phyloP scores from a whole-genome alignment of 345 rosid genomes.

The Salix caprea region DNA sequence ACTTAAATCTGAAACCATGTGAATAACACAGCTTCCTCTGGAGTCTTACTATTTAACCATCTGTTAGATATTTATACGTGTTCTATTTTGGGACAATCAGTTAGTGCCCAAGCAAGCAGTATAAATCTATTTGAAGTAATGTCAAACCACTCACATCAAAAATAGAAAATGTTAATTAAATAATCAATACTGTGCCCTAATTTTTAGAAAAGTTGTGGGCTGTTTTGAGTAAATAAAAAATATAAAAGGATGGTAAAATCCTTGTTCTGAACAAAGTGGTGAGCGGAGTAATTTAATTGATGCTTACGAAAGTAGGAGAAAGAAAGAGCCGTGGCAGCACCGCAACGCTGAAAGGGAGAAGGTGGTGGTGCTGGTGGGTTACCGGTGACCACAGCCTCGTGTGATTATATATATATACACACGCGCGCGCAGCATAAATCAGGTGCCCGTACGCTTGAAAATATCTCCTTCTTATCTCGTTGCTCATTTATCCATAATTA shows the following conservation, averaged over 20 bases:
- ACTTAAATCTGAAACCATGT: too few species aligned
- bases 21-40: accelerated
- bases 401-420: neutral
- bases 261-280: neutral
- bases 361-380: constrained; percentile 9
- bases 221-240: too few species aligned
- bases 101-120: too few species aligned
- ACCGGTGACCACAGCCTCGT: neutral
- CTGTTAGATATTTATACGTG: too few species aligned
- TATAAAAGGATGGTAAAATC: neutral
- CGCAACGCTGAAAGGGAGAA: constrained; percentile 38
- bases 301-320: neutral
- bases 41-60: too few species aligned
- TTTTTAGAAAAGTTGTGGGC: too few species aligned
- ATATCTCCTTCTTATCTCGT: neutral
- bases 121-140: too few species aligned
- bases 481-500: too few species aligned
- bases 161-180: neutral
- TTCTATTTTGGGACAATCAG: too few species aligned
- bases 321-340: constrained; percentile 55
- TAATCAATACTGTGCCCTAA: neutral
- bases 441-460: neutral
- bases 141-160: neutral
- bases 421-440: neutral
- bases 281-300: neutral